Percentiles rank a stretch among this genome's conserved stretches.
Evolutionary conservation across 208 protist genomes (phyloP).

Genomic region (Zelonia costaricensis): DNA sequence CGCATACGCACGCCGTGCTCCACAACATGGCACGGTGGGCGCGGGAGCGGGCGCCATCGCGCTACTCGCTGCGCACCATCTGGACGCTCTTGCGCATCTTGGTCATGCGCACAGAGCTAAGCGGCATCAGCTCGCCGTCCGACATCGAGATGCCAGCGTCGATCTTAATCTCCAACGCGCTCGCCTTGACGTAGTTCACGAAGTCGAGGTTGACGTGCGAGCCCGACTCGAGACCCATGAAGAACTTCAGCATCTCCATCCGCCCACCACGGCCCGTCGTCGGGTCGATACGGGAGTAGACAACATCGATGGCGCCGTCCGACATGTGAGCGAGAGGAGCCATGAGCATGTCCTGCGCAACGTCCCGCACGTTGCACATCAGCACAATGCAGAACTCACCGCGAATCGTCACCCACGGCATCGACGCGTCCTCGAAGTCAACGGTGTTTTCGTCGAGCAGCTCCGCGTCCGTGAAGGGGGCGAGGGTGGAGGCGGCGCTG

Average conservation of each 20-base stretch:
- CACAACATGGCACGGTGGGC: no score
- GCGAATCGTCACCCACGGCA: slow-evolving; percentile 80
- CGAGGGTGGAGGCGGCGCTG: slow-evolving; percentile 16
- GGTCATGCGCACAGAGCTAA: slow-evolving; percentile 62
- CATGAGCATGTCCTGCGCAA: slow-evolving; percentile 79
- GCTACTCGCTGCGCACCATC: slow-evolving; percentile 59
- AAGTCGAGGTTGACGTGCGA: slow-evolving; percentile 65
- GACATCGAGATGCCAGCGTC: slow-evolving; percentile 74
- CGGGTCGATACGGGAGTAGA: slow-evolving; percentile 53
- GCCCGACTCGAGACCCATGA: slow-evolving; percentile 59
- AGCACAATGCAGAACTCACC: slow-evolving; percentile 67
- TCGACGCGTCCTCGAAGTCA: slow-evolving; percentile 61
- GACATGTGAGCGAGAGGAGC: slow-evolving; percentile 72
- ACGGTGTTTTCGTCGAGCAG: slow-evolving; percentile 50
- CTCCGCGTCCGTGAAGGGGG: slow-evolving; percentile 30
- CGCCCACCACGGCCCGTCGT: slow-evolving; percentile 36
- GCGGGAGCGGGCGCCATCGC: neutral
- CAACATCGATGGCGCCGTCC: slow-evolving; percentile 81
- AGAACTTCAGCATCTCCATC: slow-evolving; percentile 71
- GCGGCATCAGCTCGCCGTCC: slow-evolving; percentile 85
- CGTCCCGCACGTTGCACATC: slow-evolving; percentile 68
- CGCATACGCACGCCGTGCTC: no score
- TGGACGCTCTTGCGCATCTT: slow-evolving; percentile 50
- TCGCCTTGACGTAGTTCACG: slow-evolving; percentile 80
- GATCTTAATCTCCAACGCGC: slow-evolving; percentile 76